Evolutionary conservation across 2,329 filamentous ascomycete species (phyloP).

Genomic region (Phaeosphaeria sp.): DNA sequence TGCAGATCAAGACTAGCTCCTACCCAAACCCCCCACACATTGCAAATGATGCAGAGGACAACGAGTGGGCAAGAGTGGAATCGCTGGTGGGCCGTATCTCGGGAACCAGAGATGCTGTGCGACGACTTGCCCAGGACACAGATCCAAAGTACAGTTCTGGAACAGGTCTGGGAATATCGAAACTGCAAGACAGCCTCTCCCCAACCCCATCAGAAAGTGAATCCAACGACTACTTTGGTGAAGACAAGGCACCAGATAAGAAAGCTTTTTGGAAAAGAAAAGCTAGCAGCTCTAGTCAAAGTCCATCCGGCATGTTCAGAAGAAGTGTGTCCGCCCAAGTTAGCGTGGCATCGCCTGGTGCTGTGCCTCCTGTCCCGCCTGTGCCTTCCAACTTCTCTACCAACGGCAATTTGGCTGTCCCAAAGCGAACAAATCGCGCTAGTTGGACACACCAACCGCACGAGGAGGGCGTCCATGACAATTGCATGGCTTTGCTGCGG

Average conservation of each 20-base stretch:
- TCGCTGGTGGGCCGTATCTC: slow-evolving; percentile 83
- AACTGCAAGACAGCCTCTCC: slow-evolving; percentile 37
- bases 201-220: slow-evolving; percentile 53
- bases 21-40: slow-evolving; percentile 25
- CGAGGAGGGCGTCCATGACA: slow-evolving; percentile 75
- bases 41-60: slow-evolving; percentile 66
- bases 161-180: slow-evolving; percentile 44
- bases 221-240: slow-evolving; percentile 62
- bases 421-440: slow-evolving; percentile 39
- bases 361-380: slow-evolving; percentile 44
- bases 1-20: slow-evolving; percentile 34
- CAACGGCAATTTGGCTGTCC: slow-evolving; percentile 43
- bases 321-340: slow-evolving; percentile 62
- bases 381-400: slow-evolving; percentile 36
- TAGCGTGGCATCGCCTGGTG: slow-evolving; percentile 53
- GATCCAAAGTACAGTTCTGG: slow-evolving; percentile 64
- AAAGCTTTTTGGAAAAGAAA: slow-evolving; percentile 94
- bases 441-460: slow-evolving; percentile 50
- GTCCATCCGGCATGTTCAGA: slow-evolving; percentile 52
- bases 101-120: slow-evolving; percentile 85
- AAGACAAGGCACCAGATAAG: slow-evolving; percentile 59
- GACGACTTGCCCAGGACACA: slow-evolving; percentile 84
- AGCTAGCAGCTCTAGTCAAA: slow-evolving; percentile 61
- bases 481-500: slow-evolving; percentile 80
- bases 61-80: slow-evolving; percentile 88